Evolutionary conservation across 2,329 filamentous ascomycete species (phyloP).

Genomic region (Diaporthe citrichinensis): DNA sequence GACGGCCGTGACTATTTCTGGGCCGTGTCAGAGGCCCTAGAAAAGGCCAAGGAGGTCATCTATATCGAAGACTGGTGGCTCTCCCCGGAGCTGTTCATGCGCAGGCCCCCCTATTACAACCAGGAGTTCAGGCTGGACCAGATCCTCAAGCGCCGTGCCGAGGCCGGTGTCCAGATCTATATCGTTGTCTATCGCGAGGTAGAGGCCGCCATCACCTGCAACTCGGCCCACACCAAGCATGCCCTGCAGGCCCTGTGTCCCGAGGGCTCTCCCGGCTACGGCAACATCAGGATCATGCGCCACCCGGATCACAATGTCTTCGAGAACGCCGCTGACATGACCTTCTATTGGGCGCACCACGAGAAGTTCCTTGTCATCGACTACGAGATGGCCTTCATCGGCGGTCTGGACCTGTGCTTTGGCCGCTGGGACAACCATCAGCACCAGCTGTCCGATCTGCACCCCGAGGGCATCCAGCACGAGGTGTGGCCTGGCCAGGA

Average conservation of each 20-base stretch:
- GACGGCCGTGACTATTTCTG: conserved; percentile 97
- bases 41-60: conserved; percentile 90
- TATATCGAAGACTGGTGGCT: conserved; percentile 99
- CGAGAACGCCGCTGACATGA: conserved; percentile 95
- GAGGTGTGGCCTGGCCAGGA: conserved; percentile 97
- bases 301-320: conserved; percentile 97
- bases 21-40: conserved; percentile 91
- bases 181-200: conserved; percentile 94
- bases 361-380: conserved; percentile 98
- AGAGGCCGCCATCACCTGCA: conserved; percentile 86
- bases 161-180: conserved; percentile 94
- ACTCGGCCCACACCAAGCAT: conserved; percentile 93
- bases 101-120: conserved; percentile 84
- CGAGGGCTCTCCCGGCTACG: conserved; percentile 83
- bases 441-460: conserved; percentile 88
- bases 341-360: conserved; percentile 97
- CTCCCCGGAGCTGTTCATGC: conserved; percentile 87
- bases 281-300: conserved; percentile 90
- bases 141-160: conserved; percentile 87
- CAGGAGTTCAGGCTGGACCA: conserved; percentile 91
- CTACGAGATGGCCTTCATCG: conserved; percentile 91
- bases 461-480: conserved; percentile 84
- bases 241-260: conserved; percentile 85
- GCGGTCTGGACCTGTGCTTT: conserved; percentile 94
- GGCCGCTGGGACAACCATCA: conserved; percentile 93